These are phyloP conservation scores for Puccinia horiana DNA, from an alignment of 1,284 basidiomycete genomes.

Conservation along the genomic window DNA sequence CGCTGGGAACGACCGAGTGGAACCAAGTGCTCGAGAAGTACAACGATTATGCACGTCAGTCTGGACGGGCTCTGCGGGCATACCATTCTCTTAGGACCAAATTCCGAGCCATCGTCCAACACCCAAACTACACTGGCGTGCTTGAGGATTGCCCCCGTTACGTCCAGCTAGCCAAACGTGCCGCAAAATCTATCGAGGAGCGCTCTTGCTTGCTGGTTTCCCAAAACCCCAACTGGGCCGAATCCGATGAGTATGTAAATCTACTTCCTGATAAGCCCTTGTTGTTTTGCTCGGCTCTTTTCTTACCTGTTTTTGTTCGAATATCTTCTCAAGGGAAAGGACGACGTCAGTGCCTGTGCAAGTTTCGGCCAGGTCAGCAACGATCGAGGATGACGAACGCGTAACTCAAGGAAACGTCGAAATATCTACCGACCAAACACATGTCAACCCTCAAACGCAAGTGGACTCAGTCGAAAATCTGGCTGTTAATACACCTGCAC, in stretches of 20 bases:
- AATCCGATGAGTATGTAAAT: slow-evolving; percentile 19
- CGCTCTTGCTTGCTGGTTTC: neutral
- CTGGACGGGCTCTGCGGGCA: neutral
- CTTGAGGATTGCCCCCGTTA: slow-evolving; percentile 4
- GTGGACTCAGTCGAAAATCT: neutral
- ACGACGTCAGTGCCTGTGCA: neutral
- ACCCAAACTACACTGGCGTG: neutral
- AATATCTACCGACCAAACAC: neutral
- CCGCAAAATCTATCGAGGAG: neutral
- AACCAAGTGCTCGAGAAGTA: neutral
- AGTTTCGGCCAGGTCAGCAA: neutral
- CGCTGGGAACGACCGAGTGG: slow-evolving; percentile 11
- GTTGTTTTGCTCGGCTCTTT: neutral
- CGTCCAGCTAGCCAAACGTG: neutral
- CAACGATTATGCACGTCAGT: neutral
- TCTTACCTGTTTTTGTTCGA: neutral
- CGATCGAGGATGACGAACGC: neutral
- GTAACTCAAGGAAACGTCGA: neutral
- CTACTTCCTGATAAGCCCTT: neutral
- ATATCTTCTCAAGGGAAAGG: neutral
- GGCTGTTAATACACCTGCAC: neutral
- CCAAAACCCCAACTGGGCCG: slow-evolving; percentile 13
- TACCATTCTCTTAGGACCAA: slow-evolving; percentile 4
- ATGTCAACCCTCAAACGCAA: neutral
- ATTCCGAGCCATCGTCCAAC: neutral